Evolutionary conservation across 257 asterid species (phyloP).

Genomic region (Cinchona pubescens): DNA sequence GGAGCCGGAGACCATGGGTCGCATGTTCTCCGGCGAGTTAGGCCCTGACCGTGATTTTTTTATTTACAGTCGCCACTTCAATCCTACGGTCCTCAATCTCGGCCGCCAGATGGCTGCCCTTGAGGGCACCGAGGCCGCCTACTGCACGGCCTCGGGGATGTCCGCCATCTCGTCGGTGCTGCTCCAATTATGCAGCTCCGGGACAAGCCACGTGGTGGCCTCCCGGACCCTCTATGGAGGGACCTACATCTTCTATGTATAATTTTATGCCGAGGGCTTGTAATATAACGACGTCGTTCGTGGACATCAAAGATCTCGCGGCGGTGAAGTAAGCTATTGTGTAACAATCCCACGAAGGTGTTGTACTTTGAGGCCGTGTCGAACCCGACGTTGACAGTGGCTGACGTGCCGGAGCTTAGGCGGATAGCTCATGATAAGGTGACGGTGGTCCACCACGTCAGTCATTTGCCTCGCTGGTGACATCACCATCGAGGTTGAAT

Average conservation of each 20-base stretch:
- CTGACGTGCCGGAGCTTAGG: constrained; percentile 80
- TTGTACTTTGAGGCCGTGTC: constrained; percentile 74
- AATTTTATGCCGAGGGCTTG: constrained; percentile 79
- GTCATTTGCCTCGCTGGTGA: constrained; percentile 94
- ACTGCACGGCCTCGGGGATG: constrained; percentile 97
- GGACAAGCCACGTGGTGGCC: constrained; percentile 90
- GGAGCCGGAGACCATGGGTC: constrained; percentile 94
- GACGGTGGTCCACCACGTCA: constrained; percentile 84
- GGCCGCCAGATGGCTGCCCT: constrained; percentile 88
- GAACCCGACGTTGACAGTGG: constrained; percentile 79
- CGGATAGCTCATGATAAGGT: constrained; percentile 79
- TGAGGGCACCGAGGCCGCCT: constrained; percentile 95
- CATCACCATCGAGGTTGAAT: constrained; percentile 85
- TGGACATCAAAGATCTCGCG: constrained; percentile 56
- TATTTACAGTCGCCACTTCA: constrained; percentile 95
- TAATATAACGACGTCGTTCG: constrained; percentile 81
- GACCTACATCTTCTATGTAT: constrained; percentile 76
- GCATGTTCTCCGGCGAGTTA: constrained; percentile 93
- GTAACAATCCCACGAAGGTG: constrained; percentile 69
- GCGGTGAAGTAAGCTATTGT: constrained; percentile 56
- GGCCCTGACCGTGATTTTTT: constrained; percentile 90
- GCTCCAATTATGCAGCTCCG: constrained; percentile 86
- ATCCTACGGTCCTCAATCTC: constrained; percentile 89
- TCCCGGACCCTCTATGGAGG: constrained; percentile 82
- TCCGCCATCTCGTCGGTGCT: constrained; percentile 83